Evolutionary conservation across 2,329 filamentous ascomycete genomes (phyloP).

Genomic region (Pseudovirgaria hyperparasitica): DNA sequence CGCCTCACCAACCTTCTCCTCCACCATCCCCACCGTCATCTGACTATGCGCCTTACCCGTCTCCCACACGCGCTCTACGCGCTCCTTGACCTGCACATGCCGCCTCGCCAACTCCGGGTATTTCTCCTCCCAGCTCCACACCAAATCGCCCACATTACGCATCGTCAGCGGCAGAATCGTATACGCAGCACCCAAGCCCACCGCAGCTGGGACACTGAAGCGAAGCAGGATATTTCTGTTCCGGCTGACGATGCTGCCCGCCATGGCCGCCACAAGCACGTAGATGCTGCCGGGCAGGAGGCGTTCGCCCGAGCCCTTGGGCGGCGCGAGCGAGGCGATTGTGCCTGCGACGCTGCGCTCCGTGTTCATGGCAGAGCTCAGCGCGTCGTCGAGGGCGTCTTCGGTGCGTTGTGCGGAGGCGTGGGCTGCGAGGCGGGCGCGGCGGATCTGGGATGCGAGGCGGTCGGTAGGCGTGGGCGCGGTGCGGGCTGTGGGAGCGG

Average conservation of each 20-base stretch:
- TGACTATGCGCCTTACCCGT: slow-evolving; percentile 64
- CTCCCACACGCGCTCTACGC: slow-evolving; percentile 54
- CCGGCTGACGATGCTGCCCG: slow-evolving; percentile 78
- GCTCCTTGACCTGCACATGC: slow-evolving; percentile 59
- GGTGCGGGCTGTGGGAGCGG: slow-evolving; percentile 14
- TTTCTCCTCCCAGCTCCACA: slow-evolving; percentile 87
- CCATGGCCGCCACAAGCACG: slow-evolving; percentile 88
- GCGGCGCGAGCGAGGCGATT: slow-evolving; percentile 74
- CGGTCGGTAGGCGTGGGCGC: slow-evolving; percentile 76
- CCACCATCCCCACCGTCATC: slow-evolving; percentile 58
- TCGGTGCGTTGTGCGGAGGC: slow-evolving; percentile 61
- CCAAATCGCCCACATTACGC: slow-evolving; percentile 71
- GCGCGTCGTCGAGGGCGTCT: slow-evolving; percentile 67
- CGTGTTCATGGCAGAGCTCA: slow-evolving; percentile 69
- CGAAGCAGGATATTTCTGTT: slow-evolving; percentile 79
- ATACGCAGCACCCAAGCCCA: slow-evolving; percentile 76
- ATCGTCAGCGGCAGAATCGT: slow-evolving; percentile 79
- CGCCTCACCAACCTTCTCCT: slow-evolving; percentile 66
- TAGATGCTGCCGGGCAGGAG: slow-evolving; percentile 85
- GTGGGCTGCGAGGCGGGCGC: slow-evolving; percentile 70
- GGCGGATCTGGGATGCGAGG: slow-evolving; percentile 69
- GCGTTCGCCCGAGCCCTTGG: slow-evolving; percentile 73
- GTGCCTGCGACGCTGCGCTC: slow-evolving; percentile 87
- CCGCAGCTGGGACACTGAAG: slow-evolving; percentile 59
- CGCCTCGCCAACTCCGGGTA: slow-evolving; percentile 73